phyloP scores from a whole-genome alignment of 345 rosid genomes.

The Nasturtium officinale region DNA sequence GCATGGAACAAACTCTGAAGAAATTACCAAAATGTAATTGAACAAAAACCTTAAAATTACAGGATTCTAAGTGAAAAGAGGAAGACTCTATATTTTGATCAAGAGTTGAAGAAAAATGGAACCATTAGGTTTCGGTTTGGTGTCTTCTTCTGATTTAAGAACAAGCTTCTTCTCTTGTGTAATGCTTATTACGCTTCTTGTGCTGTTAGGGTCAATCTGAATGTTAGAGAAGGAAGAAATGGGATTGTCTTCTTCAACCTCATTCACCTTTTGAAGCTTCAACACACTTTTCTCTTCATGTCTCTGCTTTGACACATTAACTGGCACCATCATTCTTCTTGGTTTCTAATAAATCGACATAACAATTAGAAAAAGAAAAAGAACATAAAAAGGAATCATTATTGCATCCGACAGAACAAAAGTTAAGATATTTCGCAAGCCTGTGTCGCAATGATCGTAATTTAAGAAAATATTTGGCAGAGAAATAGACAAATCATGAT shows the following conservation, averaged over 20 bases:
- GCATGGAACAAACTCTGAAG: background rate
- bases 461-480: background rate
- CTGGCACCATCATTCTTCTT: constrained; percentile 9
- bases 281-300: constrained; percentile 6
- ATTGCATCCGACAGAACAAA: constrained; percentile 22
- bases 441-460: background rate
- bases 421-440: background rate
- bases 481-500: background rate
- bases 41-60: background rate
- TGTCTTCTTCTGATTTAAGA: background rate
- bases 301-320: constrained; percentile 1
- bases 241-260: constrained; percentile 23
- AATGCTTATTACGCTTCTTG: constrained; percentile 11
- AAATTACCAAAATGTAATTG: background rate
- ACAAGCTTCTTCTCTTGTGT: background rate
- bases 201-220: constrained; percentile 44
- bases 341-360: constrained; percentile 36
- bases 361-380: background rate
- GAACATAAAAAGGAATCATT: background rate
- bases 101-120: background rate
- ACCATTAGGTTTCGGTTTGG: constrained; percentile 30
- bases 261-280: constrained; percentile 7
- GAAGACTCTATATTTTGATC: background rate
- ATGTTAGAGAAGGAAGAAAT: constrained; percentile 35
- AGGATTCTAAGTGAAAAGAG: background rate